Base-by-base conservation (phyloP, 331 rosid genomes). In the Telfairia occidentalis region DNA sequence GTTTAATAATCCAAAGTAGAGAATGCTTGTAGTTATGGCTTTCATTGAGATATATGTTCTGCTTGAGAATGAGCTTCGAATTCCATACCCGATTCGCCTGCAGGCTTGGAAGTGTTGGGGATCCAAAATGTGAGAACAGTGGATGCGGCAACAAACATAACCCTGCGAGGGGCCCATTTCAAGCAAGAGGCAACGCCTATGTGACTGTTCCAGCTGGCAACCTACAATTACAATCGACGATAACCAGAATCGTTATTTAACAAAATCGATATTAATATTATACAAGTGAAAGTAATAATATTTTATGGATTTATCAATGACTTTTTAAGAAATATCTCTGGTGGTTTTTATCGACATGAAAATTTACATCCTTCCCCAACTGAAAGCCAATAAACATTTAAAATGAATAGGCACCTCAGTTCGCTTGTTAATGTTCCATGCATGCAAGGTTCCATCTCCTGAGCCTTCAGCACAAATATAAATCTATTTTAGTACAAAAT, bases 101-200 rank as follows among this genome's bases (percentile, higher is more conserved):
- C 38, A 13, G 64, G 6, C 35, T 73, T 73, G 9, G 67, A 11
- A 24, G 32, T 24, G 74, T 89, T 80, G 38, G 97, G 96, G 71
- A 90, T 90, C 99, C 97, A 95, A 66, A 95, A 92, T 9, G 96
- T 90, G 40, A 95, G 96, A 61, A 90, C 96, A 19, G 85, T 84
- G 5, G 97, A 92, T 13, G 97, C 97, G 11, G 96, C 93, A 2
- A 84, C 99, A 18, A 92, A 87, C 99, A 95, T 95, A 78, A 89
- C 92, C 26, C 97, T 84, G 58, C 96, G 96, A 49, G 97, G 97
- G 61, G 96, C 96, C 96, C 99, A 92, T 80, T 87, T 95, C 87
- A 95, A 78, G 92, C 99, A 91, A 2, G 82, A 95, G 26, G 96
- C 88, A 53, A 88, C 96, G 3, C 99, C 97, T 32, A 95, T 86